Conservation (phyloP, 78 protist species). For the Polysphondylium violaceum region DNA sequence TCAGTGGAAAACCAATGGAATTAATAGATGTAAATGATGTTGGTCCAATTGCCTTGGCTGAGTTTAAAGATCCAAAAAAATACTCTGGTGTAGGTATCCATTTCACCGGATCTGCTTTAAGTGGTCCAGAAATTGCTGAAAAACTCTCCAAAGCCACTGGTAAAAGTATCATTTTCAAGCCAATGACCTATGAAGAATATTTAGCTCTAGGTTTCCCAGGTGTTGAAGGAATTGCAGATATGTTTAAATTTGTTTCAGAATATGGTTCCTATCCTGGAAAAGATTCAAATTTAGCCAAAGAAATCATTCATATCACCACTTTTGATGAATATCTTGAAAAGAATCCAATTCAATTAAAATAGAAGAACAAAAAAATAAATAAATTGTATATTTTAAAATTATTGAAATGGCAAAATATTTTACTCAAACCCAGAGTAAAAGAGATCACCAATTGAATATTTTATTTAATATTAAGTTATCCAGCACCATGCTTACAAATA, state of each 20-base stretch:
- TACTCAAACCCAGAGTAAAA: no score
- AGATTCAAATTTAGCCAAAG: neutral
- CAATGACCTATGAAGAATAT: neutral
- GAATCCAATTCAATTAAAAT: neutral
- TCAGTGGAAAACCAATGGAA: neutral
- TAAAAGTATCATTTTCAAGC: neutral
- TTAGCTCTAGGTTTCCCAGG: constrained; percentile 11
- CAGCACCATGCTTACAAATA: no score
- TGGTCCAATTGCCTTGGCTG: neutral
- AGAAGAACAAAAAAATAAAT: neutral
- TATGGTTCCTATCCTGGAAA: neutral
- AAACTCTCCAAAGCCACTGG: constrained; percentile 12
- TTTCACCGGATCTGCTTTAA: neutral
- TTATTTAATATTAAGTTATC: no score
- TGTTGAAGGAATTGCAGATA: neutral
- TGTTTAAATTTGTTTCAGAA: neutral
- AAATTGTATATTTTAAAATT: neutral
- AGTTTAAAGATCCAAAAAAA: neutral
- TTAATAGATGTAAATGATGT: constrained; percentile 11
- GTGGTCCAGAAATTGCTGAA: constrained; percentile 18
- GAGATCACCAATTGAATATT: no score
- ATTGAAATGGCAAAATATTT: no score
- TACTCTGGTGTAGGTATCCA: constrained; percentile 4
- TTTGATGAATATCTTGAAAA: neutral
- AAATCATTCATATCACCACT: neutral